Percentiles rank a stretch among this genome's conserved stretches.
These are phyloP conservation scores for Magnaporthiopsis poae DNA, from an alignment of 2,329 filamentous ascomycete species.

Conservation along the genomic window DNA sequence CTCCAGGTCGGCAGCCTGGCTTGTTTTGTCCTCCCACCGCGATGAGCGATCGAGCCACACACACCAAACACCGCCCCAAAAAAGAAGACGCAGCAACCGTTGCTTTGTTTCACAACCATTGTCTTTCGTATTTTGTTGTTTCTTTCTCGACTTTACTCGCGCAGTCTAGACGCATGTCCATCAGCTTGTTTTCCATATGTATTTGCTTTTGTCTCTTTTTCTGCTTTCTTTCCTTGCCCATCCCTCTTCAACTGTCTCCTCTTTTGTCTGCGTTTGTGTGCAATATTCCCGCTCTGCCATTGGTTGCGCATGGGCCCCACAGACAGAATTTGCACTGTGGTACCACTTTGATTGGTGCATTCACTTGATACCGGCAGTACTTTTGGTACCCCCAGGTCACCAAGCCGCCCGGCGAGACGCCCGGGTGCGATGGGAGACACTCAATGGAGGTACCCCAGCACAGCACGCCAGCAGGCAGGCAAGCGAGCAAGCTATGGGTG, in stretches of 20 bases:
- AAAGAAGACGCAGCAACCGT: background rate
- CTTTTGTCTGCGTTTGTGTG: conserved; percentile 3
- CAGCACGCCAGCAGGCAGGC: too few relatives aligned
- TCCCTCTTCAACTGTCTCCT: background rate
- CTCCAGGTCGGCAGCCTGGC: background rate
- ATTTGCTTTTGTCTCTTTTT: background rate
- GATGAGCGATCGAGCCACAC: background rate
- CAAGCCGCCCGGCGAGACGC: background rate
- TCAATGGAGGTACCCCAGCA: background rate
- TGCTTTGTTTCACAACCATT: background rate
- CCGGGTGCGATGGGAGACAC: background rate
- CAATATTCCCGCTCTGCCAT: background rate
- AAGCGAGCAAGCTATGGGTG: background rate
- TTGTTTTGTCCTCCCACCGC: background rate
- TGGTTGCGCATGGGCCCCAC: background rate
- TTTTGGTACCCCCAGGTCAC: background rate
- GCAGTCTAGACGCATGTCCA: background rate
- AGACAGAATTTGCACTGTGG: conserved; percentile 1
- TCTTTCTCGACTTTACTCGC: too few relatives aligned
- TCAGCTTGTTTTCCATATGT: background rate
- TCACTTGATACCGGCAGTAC: conserved; percentile 1
- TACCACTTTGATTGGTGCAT: background rate
- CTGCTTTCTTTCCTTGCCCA: conserved; percentile 5
- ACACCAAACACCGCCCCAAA: background rate
- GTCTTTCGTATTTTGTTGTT: background rate